Evolutionary conservation across 306 rosid genomes (phyloP).

Genomic region (Lablab purpureus): DNA sequence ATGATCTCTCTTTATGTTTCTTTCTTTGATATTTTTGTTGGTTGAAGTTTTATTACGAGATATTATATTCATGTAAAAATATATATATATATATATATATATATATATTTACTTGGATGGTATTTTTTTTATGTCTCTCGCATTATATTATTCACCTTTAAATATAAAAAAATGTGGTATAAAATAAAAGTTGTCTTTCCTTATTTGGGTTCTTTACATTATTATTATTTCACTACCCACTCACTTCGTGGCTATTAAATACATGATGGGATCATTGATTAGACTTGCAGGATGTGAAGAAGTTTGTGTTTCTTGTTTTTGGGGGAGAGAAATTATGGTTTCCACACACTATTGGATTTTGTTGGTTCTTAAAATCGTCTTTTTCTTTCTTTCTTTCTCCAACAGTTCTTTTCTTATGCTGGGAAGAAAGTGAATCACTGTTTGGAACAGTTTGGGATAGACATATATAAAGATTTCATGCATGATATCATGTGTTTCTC

Average conservation of each 20-base stretch:
- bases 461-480: not conserved
- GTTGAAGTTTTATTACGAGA: slow-evolving; percentile 30
- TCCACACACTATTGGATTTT: not conserved
- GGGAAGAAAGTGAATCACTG: slow-evolving; percentile 5
- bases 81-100: not conserved
- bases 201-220: slow-evolving; percentile 4
- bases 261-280: slow-evolving; percentile 55
- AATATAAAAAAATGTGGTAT: not conserved
- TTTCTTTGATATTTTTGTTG: slow-evolving; percentile 9
- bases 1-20: slow-evolving; percentile 20
- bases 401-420: not conserved
- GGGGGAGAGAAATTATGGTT: not conserved
- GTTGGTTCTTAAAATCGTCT: not conserved
- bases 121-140: not conserved
- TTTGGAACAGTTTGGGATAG: not conserved
- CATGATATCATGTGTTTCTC: not conserved
- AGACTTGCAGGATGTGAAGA: slow-evolving; percentile 44
- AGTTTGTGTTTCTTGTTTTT: not conserved
- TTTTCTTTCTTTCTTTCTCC: not conserved
- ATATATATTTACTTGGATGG: not conserved
- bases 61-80: not conserved
- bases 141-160: not conserved
- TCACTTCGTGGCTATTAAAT: slow-evolving; percentile 36
- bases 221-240: slow-evolving; percentile 17
- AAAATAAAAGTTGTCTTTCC: not conserved